Evolutionary conservation across 176 grass and related monocot genomes (phyloP), one percentile per base, ranked within the genome.

Genomic region (Coix lacrymajobi): DNA sequence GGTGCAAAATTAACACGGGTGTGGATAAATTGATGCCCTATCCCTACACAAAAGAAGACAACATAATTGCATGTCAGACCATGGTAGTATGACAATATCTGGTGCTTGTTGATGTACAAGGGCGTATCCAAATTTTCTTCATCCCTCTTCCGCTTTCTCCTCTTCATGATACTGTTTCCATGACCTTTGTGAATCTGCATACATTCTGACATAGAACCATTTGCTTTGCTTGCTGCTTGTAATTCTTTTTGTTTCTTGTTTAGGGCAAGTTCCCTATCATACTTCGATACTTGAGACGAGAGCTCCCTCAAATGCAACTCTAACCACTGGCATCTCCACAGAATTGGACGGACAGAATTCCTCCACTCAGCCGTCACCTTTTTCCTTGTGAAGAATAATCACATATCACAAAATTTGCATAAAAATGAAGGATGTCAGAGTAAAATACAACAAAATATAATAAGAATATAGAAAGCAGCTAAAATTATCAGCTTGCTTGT

Each of bases 341-440:
- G 78, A 61, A 93, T 66, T 58, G 96, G 96, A 66, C 68, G 76
- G 78, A 99, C 66, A 29, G 37, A 87, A 77, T 85, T 92, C 81
- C 91, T 90, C 96, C 96, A 99, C 36, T 93, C 88, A n/a, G 83
- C 44, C 25, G 91, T 92, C 70, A 96, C 93, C 81, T 92, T 99
- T 86, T 99, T 96, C 80, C 90, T 99, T 71, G 89, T 90, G 83
- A 73, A 79, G 49, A 37, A 57, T 14, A 67, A 58, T 69, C 31
- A 72, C 46, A 78, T 17, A 73, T 66, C 62, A 73, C 16, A 79
- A 25, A 65, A 30, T 16, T 72, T 78, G 11, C 45, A 62, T 60
- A 54, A 62, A 39, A 78, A 89, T 28, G 32, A 83, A 77, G n/a
- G 36, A 14, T 39, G 66, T 73, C 24, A 85, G 15, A 60, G 69